phyloP scores from a whole-genome alignment of 2,329 filamentous ascomycete species.

The Cladosporium sp. region DNA sequence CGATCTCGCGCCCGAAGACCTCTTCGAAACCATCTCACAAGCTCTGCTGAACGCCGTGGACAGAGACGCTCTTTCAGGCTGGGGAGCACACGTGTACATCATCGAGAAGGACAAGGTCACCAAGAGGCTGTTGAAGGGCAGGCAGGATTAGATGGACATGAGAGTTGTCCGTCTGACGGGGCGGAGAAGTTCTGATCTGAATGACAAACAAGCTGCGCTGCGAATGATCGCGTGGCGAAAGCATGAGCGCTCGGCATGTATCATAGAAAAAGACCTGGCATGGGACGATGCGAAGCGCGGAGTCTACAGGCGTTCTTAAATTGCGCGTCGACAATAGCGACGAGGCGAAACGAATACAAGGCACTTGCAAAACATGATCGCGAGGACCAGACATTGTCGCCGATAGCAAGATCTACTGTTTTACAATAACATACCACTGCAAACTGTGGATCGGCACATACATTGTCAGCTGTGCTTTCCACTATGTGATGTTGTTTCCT shows the following conservation, averaged over 20 bases:
- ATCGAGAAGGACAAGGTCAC: conserved; percentile 99
- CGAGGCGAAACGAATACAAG: background rate
- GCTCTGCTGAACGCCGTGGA: conserved; percentile 92
- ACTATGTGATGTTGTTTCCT: too few relatives aligned
- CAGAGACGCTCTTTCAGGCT: conserved; percentile 91
- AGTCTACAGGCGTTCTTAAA: background rate
- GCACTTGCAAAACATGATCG: background rate
- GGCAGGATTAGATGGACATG: conserved; percentile 63
- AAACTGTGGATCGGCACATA: too few relatives aligned
- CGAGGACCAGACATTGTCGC: too few relatives aligned
- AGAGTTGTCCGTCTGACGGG: too few relatives aligned
- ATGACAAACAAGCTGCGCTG: background rate
- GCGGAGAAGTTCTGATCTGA: too few relatives aligned
- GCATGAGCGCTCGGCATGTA: background rate
- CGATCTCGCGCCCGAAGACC: conserved; percentile 86
- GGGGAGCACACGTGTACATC: conserved; percentile 98
- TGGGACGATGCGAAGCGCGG: background rate
- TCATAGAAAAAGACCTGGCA: background rate
- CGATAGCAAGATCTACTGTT: too few relatives aligned
- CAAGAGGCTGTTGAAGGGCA: conserved; percentile 95
- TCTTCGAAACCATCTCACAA: conserved; percentile 98
- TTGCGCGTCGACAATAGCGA: background rate
- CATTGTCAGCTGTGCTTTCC: too few relatives aligned
- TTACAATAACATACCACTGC: too few relatives aligned
- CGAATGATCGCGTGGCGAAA: background rate